phyloP scores from a whole-genome alignment of 2,329 filamentous ascomycete species.

The Parascedosporium putredinis region DNA sequence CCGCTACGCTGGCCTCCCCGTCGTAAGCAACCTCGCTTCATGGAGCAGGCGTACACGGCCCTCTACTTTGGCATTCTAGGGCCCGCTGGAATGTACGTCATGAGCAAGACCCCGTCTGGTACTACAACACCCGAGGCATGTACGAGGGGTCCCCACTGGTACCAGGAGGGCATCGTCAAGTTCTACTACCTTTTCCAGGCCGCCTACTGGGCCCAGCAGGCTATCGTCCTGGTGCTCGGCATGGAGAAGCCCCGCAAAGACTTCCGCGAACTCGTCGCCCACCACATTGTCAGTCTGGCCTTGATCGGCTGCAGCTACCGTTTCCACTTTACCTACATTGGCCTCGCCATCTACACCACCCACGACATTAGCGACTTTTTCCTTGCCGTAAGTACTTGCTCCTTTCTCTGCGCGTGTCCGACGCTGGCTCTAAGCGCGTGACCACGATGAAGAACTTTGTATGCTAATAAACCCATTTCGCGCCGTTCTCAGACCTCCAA shows the following conservation, averaged over 20 bases:
- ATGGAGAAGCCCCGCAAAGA: conserved; percentile 92
- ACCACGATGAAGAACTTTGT: neutral
- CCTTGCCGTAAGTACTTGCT: conserved; percentile 57
- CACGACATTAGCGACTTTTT: conserved; percentile 95
- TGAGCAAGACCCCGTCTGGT: conserved; percentile 89
- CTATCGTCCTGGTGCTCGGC: conserved; percentile 73
- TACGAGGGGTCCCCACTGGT: conserved; percentile 79
- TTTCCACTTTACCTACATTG: conserved; percentile 96
- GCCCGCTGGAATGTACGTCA: conserved; percentile 78
- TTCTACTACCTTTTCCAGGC: conserved; percentile 94
- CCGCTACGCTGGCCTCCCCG: conserved; percentile 58
- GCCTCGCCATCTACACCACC: conserved; percentile 84
- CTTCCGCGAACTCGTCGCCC: conserved; percentile 83
- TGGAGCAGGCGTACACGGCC: conserved; percentile 93
- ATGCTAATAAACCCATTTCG: conserved; percentile 9
- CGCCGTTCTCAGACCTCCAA: conserved; percentile 61
- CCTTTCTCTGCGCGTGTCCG: neutral
- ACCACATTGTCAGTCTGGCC: conserved; percentile 80
- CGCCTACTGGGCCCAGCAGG: conserved; percentile 92
- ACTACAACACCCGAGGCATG: conserved; percentile 86
- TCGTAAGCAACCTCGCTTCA: conserved; percentile 79
- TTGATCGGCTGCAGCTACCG: conserved; percentile 82
- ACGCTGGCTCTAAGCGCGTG: too few species aligned
- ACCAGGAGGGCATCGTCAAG: conserved; percentile 75
- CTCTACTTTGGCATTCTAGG: conserved; percentile 80